These are phyloP conservation scores for Lipomyces yarrowii DNA, from an alignment of 1,139 yeast species.

Conservation along the genomic window DNA sequence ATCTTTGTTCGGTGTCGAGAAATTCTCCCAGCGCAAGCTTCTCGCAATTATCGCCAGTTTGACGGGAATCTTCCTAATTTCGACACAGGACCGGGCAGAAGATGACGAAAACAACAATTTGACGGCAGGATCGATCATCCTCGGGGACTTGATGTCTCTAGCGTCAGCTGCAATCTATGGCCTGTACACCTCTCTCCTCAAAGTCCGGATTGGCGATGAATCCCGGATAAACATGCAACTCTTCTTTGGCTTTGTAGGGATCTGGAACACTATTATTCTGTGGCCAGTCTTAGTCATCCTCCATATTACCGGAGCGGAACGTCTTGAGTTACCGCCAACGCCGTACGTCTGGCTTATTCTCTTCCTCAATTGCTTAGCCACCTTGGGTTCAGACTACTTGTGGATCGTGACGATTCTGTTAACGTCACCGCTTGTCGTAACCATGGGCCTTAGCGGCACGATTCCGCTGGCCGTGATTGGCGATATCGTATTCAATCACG, in stretches of 20 bases:
- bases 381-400: slow-evolving; percentile 85
- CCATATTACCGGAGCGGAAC: slow-evolving; percentile 65
- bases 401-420: slow-evolving; percentile 95
- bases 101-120: slow-evolving; percentile 39
- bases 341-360: slow-evolving; percentile 57
- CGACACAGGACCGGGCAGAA: slow-evolving; percentile 52
- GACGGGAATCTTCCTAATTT: slow-evolving; percentile 76
- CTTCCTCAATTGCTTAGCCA: slow-evolving; percentile 66
- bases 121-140: slow-evolving; percentile 51
- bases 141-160: slow-evolving; percentile 81
- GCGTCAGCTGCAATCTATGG: slow-evolving; percentile 87
- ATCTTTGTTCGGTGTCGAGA: slow-evolving; percentile 68
- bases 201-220: slow-evolving; percentile 71
- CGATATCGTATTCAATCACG: slow-evolving; percentile 73
- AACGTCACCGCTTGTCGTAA: slow-evolving; percentile 91
- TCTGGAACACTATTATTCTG: slow-evolving; percentile 69
- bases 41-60: slow-evolving; percentile 72
- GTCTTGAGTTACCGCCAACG: slow-evolving; percentile 67
- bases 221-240: slow-evolving; percentile 76
- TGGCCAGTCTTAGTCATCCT: slow-evolving; percentile 82
- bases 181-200: slow-evolving; percentile 82
- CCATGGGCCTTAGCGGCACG: slow-evolving; percentile 90
- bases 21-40: slow-evolving; percentile 63
- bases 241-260: slow-evolving; percentile 93
- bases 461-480: slow-evolving; percentile 95